Base-by-base conservation (phyloP, 1,284 basidiomycete genomes). In the Ceratobasidium papillatum region DNA sequence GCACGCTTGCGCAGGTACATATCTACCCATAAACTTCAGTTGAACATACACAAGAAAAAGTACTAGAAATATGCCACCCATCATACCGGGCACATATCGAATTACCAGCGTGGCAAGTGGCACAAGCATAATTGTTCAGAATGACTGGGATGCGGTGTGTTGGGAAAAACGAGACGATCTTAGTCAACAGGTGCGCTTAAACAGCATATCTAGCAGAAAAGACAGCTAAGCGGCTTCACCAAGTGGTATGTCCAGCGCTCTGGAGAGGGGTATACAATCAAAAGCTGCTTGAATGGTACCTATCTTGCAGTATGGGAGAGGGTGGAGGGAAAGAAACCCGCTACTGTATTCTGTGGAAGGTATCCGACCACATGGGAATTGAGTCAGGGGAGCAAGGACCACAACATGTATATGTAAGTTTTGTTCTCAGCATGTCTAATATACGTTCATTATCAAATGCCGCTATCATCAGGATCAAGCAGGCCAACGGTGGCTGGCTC, bases 211-310 rank as follows among this genome's bases (percentile, higher is more conserved):
- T 17, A 34, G 34, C 9, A 30, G 19, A 22, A n/a, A 14, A 38
- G 8, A 3, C 19, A 41, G 12, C 19, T 25, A n/a, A 51, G 9
- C 14, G 12, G 4, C 22, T 38, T 38, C n/a, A 17, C 2, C 30
- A 61, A 61, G 58, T 61, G 58, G 58, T 61, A 32, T 25, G 19
- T 61, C 12, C 58, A 61, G 19, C 58, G 34, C 32, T 61, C 58
- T 9, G 58, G 58, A 1, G 58, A 12, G 12, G 58, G 34, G 17
- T 61, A 61, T 41, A 32, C 22, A 2, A 61, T 61, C 22, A 61
- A 41, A 36, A 61, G 41, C 34, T 61, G 58, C 58, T 38, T 5
- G 58, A 61, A 22, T n/a, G 38, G 38, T 3, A 12, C 32, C 11
- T 61, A 38, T 61, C 34, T 61, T 36, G 58, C 17, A n/a, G 58